Evolutionary conservation across 1,139 yeast species (phyloP), one percentile per base, ranked within the genome.

Genomic region (Candida sp.): DNA sequence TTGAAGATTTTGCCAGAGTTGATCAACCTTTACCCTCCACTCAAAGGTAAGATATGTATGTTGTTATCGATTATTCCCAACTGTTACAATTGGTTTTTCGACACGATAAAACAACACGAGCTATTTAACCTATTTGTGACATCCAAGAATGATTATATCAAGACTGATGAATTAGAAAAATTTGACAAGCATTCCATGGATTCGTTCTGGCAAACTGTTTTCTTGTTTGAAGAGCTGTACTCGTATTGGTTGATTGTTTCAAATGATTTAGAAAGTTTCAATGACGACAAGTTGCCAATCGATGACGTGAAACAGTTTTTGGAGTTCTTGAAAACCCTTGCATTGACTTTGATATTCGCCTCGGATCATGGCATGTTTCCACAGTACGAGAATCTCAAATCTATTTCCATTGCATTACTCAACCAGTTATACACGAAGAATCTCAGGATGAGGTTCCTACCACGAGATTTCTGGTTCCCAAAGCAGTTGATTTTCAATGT

Each of bases 351-450:
- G 35, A 73, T 88, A 11, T 81, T 90, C 75, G 65, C 69, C 12
- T 49, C 53, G 5, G 51, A 54, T 26, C 34, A 47, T 30, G 17
- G 49, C 2, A 37, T 44, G 12, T 56, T 54, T 42, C 53, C 49
- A 8, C 65, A 64, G 25, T 62, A 61, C 49, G 61, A 58, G 2
- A 63, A 66, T 5, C 58, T 81, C 33, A 69, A 75, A 44, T 63
- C 63, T 6, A 65, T 73, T 1, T 73, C 88, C 0, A 65, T 86
- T 22, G 70, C 79, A 8, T 76, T 90, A 11, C 67, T 90, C 50
- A 83, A 86, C 50, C 94, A 89, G 62, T 67, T 92, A 1, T 87
- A 90, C 63, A 63, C 83, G 47, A 81, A 91, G 52, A 91, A 91
- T 61, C 75, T 89, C 9, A 75, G 96, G 48, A 67, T 89, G 49